Evolutionary conservation across 768 basidiomycete species (phyloP), one percentile per base, ranked within the genome.

Genomic region (Lactarius indigo): DNA sequence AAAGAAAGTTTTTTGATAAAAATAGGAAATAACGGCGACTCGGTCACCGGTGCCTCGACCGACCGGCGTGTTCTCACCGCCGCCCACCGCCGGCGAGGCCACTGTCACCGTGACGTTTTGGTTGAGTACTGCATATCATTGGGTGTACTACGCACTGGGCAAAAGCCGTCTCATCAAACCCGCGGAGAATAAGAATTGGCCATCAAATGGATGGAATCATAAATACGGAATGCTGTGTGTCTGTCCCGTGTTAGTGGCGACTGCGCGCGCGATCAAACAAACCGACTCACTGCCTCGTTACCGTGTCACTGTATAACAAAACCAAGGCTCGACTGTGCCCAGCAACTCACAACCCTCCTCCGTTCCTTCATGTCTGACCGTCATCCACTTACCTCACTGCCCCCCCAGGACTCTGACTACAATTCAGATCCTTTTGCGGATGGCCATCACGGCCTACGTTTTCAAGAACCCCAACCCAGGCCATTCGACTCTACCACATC

Each of bases 371-470:
- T 72, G 72, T 59, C 62, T 61, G 61, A 64, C 68, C 68, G 63
- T 71, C 68, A 69, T 28, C 74, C 74, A 57, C 73, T 75, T 50
- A 69, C 71, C 39, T 73, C 76, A 31, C 37, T 69, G 64, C 63
- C 75, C 23, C 73, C 75, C 23, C 74, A 82, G 78, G 78, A 77
- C 56, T 69, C 79, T 77, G 74, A 57, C 76, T 76, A 65, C 76
- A 73, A 20, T 81, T 82, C 77, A 35, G 89, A 93, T 75, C 92
- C 92, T 7, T 93, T 92, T 74, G 81, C 86, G 58, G 90, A 92
- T 78, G 81, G 85, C 26, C 82, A 85, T 63, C 85, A 82, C 62
- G 84, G 81, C 61, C 78, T 84, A 52, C 87, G 85, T 62, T 90
- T 89, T 72, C 79, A 82, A 41, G 88, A 89, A 69, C 83, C 84